Percentiles rank a stretch among this genome's conserved stretches.
These are phyloP conservation scores for Bipolaris gigantea DNA, from an alignment of 2,329 filamentous ascomycete species.

Conservation along the genomic window DNA sequence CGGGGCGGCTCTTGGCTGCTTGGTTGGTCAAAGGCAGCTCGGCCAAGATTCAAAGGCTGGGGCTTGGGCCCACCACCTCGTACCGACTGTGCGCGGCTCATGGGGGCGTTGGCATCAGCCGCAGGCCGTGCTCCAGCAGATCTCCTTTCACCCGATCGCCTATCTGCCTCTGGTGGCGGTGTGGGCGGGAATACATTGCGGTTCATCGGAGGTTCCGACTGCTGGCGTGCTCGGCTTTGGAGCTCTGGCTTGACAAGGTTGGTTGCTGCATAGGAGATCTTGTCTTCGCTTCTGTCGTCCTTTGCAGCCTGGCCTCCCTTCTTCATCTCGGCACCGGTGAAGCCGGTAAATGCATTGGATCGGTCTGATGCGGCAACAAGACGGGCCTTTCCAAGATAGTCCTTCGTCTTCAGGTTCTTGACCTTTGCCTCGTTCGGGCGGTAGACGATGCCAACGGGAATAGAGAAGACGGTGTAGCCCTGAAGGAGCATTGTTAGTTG, in stretches of 20 bases:
- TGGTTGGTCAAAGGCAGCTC: constrained; percentile 52
- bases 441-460: constrained; percentile 93
- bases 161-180: constrained; percentile 87
- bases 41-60: constrained; percentile 52
- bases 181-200: constrained; percentile 94
- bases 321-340: constrained; percentile 77
- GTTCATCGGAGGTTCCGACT: constrained; percentile 78
- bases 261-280: constrained; percentile 86
- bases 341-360: constrained; percentile 78
- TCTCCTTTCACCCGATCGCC: constrained; percentile 30
- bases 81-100: constrained; percentile 54
- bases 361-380: constrained; percentile 86
- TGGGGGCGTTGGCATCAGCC: constrained; percentile 35
- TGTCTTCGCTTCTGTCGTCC: constrained; percentile 81
- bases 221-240: constrained; percentile 72
- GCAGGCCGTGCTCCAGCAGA: constrained; percentile 16
- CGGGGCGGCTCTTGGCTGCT: constrained; percentile 34
- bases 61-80: constrained; percentile 53
- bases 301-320: constrained; percentile 61
- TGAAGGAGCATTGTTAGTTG: constrained; percentile 47
- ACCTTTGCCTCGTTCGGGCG: constrained; percentile 97
- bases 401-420: constrained; percentile 95
- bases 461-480: constrained; percentile 98
- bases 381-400: constrained; percentile 95
- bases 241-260: constrained; percentile 90